A percentile compares a stretch with the other conserved stretches of the same genome.
phyloP scores from a whole-genome alignment of 2,329 filamentous ascomycete species.

The Ramularia collo-cygni region DNA sequence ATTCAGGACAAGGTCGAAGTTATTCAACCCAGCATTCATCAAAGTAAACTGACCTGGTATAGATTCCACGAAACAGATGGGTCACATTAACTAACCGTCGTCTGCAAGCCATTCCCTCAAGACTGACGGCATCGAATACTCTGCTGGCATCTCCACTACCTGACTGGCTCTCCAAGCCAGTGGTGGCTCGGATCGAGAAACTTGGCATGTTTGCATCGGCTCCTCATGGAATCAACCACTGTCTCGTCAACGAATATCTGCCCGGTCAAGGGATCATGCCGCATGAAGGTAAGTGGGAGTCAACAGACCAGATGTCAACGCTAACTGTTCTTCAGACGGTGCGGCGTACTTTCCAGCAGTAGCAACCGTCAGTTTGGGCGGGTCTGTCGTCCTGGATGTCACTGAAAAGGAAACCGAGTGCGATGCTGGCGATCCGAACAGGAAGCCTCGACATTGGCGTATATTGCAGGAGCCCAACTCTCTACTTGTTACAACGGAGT shows the following conservation, averaged over 20 bases:
- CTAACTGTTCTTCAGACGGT: slow-evolving; percentile 53
- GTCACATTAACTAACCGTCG: slow-evolving; percentile 80
- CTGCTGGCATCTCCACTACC: slow-evolving; percentile 67
- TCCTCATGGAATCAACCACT: slow-evolving; percentile 82
- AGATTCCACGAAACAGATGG: slow-evolving; percentile 59
- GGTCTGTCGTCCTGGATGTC: slow-evolving; percentile 70
- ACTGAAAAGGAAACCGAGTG: slow-evolving; percentile 36
- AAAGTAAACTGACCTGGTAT: slow-evolving; percentile 1
- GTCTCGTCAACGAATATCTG: slow-evolving; percentile 86
- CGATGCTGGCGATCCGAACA: slow-evolving; percentile 51
- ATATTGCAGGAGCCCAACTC: slow-evolving; percentile 83
- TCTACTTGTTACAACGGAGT: slow-evolving; percentile 62
- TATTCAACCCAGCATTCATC: no score
- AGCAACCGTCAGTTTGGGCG: slow-evolving; percentile 81
- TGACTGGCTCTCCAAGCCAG: slow-evolving; percentile 63
- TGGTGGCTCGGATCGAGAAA: slow-evolving; percentile 52
- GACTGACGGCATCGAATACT: slow-evolving; percentile 66
- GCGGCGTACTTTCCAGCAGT: slow-evolving; percentile 80
- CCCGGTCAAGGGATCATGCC: slow-evolving; percentile 93
- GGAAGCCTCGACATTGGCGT: slow-evolving; percentile 36
- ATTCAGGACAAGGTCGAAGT: slow-evolving; percentile 66
- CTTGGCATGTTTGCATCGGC: slow-evolving; percentile 53
- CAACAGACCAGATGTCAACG: not conserved
- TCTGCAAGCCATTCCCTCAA: slow-evolving; percentile 83
- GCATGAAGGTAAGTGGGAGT: slow-evolving; percentile 55